Evolutionary conservation across 2,329 filamentous ascomycete genomes (phyloP).

Genomic region (Volutella citrinella): DNA sequence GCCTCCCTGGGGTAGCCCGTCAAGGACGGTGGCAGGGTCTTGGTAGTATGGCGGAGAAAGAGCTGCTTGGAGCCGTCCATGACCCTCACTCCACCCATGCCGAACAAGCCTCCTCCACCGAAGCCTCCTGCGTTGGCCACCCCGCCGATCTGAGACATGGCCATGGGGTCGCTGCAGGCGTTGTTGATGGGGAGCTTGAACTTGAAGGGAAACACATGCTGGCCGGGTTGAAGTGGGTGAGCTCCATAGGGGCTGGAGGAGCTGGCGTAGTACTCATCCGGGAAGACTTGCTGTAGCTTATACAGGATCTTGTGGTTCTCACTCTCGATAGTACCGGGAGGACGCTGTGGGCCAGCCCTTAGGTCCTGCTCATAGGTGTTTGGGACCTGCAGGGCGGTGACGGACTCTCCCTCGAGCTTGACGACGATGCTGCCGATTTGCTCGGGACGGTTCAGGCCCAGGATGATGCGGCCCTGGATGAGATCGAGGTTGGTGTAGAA

Average conservation of each 20-base stretch:
- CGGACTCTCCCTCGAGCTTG: conserved; percentile 79
- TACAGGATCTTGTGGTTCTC: conserved; percentile 75
- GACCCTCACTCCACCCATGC: conserved; percentile 52
- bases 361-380: conserved; percentile 42
- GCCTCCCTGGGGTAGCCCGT: conserved; percentile 84
- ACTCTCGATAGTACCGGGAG: conserved; percentile 42
- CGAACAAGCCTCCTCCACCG: conserved; percentile 43
- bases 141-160: conserved; percentile 53
- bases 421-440: conserved; percentile 71
- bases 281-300: conserved; percentile 70
- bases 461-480: conserved; percentile 60
- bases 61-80: conserved; percentile 64
- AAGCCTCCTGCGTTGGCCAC: conserved; percentile 53
- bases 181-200: conserved; percentile 81
- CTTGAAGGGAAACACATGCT: conserved; percentile 73
- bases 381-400: conserved; percentile 59
- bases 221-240: conserved; percentile 63
- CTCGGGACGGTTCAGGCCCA: conserved; percentile 63
- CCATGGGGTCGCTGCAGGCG: conserved; percentile 55
- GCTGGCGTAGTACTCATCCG: conserved; percentile 47
- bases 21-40: conserved; percentile 83
- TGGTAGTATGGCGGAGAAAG: conserved; percentile 70
- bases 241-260: conserved; percentile 41
- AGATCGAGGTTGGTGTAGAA: conserved; percentile 80
- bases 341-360: conserved; percentile 32